These are phyloP conservation scores for Sclerotinia nivalis DNA, from an alignment of 2,329 filamentous ascomycete species.

Conservation along the genomic window DNA sequence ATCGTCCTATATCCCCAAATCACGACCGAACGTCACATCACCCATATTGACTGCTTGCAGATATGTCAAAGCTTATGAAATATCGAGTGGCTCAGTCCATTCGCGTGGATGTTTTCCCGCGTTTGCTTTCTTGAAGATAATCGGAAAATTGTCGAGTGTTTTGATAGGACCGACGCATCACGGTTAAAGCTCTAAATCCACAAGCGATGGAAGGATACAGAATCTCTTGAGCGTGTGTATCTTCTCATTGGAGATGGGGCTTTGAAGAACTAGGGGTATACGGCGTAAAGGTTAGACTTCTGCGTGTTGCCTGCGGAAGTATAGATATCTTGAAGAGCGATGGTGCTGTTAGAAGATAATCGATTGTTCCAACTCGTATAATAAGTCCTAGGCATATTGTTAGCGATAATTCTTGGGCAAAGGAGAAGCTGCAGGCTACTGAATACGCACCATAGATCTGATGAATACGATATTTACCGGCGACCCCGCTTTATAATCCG, in stretches of 20 bases:
- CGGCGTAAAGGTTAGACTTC: constrained; percentile 8
- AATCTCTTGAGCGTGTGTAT: neutral
- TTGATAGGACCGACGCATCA: neutral
- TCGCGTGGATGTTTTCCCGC: neutral
- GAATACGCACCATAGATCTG: constrained; percentile 64
- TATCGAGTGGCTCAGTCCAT: neutral
- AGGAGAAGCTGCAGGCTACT: neutral
- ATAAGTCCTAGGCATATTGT: constrained; percentile 48
- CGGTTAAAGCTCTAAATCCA: neutral
- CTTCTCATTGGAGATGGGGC: constrained; percentile 6
- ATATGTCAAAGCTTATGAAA: neutral
- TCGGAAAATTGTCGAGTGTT: neutral
- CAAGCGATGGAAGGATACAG: neutral
- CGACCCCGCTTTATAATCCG: neutral
- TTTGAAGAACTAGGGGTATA: constrained; percentile 15
- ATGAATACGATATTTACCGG: constrained; percentile 64
- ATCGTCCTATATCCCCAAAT: neutral
- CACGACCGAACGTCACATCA: neutral
- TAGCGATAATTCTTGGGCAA: neutral
- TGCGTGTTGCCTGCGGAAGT: neutral
- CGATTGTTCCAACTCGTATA: constrained; percentile 52
- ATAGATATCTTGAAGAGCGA: constrained; percentile 6
- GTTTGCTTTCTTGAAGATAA: neutral
- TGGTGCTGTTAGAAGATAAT: neutral
- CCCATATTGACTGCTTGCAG: constrained; percentile 5